Percentiles rank a stretch among this genome's conserved stretches.
phyloP scores from a whole-genome alignment of 176 grass and related monocot genomes.

The Oryza longistaminata region DNA sequence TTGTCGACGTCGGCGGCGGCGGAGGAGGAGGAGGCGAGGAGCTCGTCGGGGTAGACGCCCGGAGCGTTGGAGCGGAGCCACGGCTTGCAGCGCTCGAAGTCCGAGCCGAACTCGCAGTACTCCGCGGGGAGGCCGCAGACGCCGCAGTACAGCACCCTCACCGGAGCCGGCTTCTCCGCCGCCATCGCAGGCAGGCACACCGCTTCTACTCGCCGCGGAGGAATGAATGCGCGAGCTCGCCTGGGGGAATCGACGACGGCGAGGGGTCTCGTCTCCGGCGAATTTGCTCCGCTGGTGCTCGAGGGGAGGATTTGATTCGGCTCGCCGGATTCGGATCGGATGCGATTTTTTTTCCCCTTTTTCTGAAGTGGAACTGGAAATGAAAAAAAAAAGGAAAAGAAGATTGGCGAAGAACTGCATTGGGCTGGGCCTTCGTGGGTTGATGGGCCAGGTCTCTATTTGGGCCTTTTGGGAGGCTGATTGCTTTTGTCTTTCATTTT shows the following conservation, averaged over 20 bases:
- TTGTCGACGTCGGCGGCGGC: constrained; percentile 68
- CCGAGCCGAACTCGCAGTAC: constrained; percentile 99
- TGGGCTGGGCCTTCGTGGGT: too few species aligned
- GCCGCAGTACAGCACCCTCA: constrained; percentile 86
- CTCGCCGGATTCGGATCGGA: background rate
- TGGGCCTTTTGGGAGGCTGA: background rate
- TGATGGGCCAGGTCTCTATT: background rate
- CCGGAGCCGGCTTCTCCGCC: constrained; percentile 74
- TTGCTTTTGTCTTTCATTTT: too few species aligned
- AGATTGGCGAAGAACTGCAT: background rate
- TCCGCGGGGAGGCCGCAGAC: constrained; percentile 83
- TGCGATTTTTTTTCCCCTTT: background rate
- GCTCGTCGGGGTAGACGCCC: constrained; percentile 82
- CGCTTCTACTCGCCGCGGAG: background rate
- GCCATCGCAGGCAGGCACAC: constrained; percentile 30
- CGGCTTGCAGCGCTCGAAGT: constrained; percentile 98
- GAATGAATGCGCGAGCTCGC: background rate
- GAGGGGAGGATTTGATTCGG: background rate
- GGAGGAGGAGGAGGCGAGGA: constrained; percentile 44
- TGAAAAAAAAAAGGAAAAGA: background rate
- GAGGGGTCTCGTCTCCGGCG: background rate
- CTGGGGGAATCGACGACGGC: background rate
- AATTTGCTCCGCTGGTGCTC: background rate
- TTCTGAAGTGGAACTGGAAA: background rate
- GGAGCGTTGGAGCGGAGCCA: constrained; percentile 89